Evolutionary conservation across 2,329 filamentous ascomycete species (phyloP), one percentile per base, ranked within the genome.

Genomic region (Allantophomopsis lycopodina): DNA sequence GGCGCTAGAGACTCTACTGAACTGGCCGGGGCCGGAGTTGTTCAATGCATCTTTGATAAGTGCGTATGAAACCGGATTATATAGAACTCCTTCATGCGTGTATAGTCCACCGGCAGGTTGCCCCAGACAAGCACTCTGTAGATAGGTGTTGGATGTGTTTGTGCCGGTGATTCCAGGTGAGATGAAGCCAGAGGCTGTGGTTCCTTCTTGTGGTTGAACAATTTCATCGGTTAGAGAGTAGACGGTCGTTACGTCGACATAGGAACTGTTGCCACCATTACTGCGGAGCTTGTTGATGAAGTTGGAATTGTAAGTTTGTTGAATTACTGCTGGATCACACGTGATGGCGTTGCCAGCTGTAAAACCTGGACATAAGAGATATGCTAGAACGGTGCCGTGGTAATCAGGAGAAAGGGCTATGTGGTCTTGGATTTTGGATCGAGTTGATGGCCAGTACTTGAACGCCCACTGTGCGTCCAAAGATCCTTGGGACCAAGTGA

Each of bases 401-500:
- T 71, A 76, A 47, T 73, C 70, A 1, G 69, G 60, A 8, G 63
- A 66, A 36, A 74, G 58, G 35, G 65, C 60, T 32, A 76, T 59
- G 50, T 71, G 64, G 49, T 75, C 64, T n/a, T 58, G 58, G 2
- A 67, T 60, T 1, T 57, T 53, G 2, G 44, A 45, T 4, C 63
- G 61, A 1, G 65, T 68, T 1, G 63, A 68, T 0, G 68, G 68
- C 66, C 66, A 75, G 57, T 71, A 74, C 45, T 73, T 73, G 45
- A 71, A 56, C 0, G 65, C 68, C 73, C 71, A 76, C 50, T 76
- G 72, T 0, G 64, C 58, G 42, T 69, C 57, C 2, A 76, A 54
- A 36, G 64, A 65, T 13, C 71, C 71, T 52, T 76, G 70, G 0
- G 68, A 73, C 68, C 66, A 76, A 12, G 60, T 61, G n/a, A 74